Conservation (phyloP, 805 yeast species). For the Metschnikowia peoriensis region DNA sequence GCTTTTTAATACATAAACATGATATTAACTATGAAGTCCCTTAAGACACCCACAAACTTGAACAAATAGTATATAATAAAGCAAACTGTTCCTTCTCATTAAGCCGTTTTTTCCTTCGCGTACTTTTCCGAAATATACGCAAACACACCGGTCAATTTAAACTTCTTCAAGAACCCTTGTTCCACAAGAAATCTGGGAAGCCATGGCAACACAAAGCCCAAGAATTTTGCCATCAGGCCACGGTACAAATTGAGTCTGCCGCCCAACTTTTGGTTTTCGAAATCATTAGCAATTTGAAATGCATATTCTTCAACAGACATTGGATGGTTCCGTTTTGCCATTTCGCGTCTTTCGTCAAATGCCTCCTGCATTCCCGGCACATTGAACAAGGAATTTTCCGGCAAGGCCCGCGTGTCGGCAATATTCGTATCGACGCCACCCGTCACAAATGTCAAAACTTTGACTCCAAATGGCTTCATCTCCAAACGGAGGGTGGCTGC, state of each 20-base stretch:
- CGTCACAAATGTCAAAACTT: conserved; percentile 66
- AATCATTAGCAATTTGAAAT: conserved; percentile 49
- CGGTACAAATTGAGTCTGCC: conserved; percentile 51
- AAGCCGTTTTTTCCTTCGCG: conserved; percentile 7
- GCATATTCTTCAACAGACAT: conserved; percentile 62
- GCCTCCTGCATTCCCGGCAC: conserved; percentile 50
- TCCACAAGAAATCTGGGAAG: conserved; percentile 52
- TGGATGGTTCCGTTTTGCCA: conserved; percentile 61
- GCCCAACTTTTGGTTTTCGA: conserved; percentile 34
- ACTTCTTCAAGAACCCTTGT: conserved; percentile 34
- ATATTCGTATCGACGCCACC: conserved; percentile 76
- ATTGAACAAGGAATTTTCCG: conserved; percentile 53
- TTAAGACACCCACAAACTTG: too few species aligned
- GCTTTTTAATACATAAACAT: too few species aligned
- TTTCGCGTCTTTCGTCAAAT: conserved; percentile 49
- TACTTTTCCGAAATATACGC: conserved; percentile 23
- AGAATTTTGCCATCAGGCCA: conserved; percentile 46
- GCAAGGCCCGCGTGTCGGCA: conserved; percentile 62
- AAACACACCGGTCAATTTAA: conserved; percentile 28
- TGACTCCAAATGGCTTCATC: conserved; percentile 68
- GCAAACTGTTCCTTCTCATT: not conserved
- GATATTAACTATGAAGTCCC: too few species aligned
- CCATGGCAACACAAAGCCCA: conserved; percentile 32
- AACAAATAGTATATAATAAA: not conserved
- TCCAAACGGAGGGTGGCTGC: conserved; percentile 64